phyloP scores from a whole-genome alignment of 305 asterid genomes.

The Ajuga reptans region DNA sequence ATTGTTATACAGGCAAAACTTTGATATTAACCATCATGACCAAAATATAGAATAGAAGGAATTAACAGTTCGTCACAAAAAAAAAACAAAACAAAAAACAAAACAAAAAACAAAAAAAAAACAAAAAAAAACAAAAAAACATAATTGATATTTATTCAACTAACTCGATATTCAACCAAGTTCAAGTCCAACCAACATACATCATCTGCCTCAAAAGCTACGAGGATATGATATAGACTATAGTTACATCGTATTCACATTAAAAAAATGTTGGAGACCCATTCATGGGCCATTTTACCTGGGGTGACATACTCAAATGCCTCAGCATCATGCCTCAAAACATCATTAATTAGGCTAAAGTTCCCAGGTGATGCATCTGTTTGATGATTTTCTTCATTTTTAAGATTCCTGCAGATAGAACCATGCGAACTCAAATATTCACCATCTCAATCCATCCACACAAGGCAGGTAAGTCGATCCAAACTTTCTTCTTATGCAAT shows the following conservation, averaged over 20 bases:
- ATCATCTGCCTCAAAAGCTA: slow-evolving; percentile 10
- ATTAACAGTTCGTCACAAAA: slow-evolving; percentile 3
- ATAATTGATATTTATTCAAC: background rate
- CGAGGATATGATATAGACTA: slow-evolving; percentile 9
- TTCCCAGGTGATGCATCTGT: slow-evolving; percentile 41
- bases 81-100: background rate
- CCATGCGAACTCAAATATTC: slow-evolving; percentile 20
- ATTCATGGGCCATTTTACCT: slow-evolving; percentile 55
- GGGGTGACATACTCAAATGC: slow-evolving; percentile 51
- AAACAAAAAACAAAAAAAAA: no score
- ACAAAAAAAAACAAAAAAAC: no score
- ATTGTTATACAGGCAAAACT: background rate
- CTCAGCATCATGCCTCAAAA: slow-evolving; percentile 57
- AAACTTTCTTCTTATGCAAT: slow-evolving; percentile 13
- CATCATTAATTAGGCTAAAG: slow-evolving; percentile 52
- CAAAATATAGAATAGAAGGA: background rate
- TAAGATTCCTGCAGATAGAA: slow-evolving; percentile 62
- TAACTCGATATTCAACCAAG: slow-evolving; percentile 11
- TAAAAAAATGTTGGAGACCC: slow-evolving; percentile 8
- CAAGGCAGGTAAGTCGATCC: slow-evolving; percentile 9
- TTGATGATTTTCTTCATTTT: slow-evolving; percentile 48
- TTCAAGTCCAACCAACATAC: slow-evolving; percentile 15
- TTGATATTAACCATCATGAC: background rate
- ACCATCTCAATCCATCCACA: slow-evolving; percentile 7
- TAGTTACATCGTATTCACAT: slow-evolving; percentile 17